A percentile compares a stretch with the other conserved stretches of the same genome.
Evolutionary conservation across 2,329 filamentous ascomycete species (phyloP).

Genomic region (Colletotrichum echinochloae): DNA sequence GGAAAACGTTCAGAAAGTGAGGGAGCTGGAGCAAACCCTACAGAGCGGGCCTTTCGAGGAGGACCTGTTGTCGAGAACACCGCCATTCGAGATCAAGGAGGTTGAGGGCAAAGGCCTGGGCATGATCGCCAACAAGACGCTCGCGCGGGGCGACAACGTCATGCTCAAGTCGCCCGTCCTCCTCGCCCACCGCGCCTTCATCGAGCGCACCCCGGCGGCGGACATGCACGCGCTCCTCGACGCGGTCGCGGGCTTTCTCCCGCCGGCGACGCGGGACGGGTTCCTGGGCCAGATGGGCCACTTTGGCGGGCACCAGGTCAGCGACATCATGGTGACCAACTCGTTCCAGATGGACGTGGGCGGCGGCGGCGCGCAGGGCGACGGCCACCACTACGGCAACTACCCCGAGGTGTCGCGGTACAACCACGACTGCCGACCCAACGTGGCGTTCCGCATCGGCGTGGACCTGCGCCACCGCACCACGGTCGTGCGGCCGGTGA

Average conservation of each 20-base stretch:
- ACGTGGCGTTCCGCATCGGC: slow-evolving; percentile 56
- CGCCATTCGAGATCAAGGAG: slow-evolving; percentile 43
- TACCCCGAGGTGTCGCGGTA: slow-evolving; percentile 48
- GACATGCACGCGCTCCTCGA: slow-evolving; percentile 28
- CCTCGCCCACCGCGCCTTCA: slow-evolving; percentile 39
- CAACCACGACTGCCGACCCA: slow-evolving; percentile 60
- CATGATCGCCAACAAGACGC: slow-evolving; percentile 44
- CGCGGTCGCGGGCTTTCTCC: slow-evolving; percentile 22
- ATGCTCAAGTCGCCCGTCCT: slow-evolving; percentile 38
- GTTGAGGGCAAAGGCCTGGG: slow-evolving; percentile 45
- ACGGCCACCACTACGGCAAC: slow-evolving; percentile 40
- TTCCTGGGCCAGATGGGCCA: slow-evolving; percentile 40
- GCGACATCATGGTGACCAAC: slow-evolving; percentile 40
- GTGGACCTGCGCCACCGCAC: slow-evolving; percentile 53
- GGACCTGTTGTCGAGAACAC: background rate
- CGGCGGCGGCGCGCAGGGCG: slow-evolving; percentile 23
- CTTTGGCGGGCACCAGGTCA: slow-evolving; percentile 37
- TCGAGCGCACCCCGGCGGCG: slow-evolving; percentile 30
- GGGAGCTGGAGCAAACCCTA: background rate
- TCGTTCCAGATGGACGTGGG: slow-evolving; percentile 42
- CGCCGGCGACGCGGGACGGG: slow-evolving; percentile 14
- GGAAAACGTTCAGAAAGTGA: slow-evolving; percentile 32
- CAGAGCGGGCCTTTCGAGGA: background rate
- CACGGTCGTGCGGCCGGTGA: slow-evolving; percentile 53
- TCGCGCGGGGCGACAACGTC: slow-evolving; percentile 42